These are phyloP conservation scores for Penicillium psychrosexuale DNA, from an alignment of 2,329 filamentous ascomycete genomes.

Conservation along the genomic window DNA sequence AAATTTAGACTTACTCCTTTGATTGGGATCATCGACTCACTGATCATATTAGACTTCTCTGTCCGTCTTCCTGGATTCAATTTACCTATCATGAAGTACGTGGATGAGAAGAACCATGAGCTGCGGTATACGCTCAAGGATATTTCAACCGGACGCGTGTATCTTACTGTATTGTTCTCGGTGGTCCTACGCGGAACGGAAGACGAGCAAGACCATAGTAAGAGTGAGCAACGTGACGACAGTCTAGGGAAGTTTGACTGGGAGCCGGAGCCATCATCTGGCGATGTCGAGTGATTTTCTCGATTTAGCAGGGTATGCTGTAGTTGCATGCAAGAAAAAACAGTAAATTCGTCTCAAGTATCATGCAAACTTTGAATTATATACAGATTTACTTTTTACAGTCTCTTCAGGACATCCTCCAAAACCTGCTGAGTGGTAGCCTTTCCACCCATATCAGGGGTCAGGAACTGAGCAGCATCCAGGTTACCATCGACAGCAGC, in stretches of 20 bases:
- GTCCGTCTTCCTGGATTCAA: constrained; percentile 39
- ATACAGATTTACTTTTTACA: constrained; percentile 53
- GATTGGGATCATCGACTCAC: not conserved
- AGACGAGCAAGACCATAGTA: constrained; percentile 15
- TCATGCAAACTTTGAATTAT: constrained; percentile 10
- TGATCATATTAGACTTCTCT: constrained; percentile 32
- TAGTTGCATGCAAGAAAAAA: not conserved
- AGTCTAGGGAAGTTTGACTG: constrained; percentile 26
- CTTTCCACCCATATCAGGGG: constrained; percentile 84
- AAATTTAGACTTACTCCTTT: not conserved
- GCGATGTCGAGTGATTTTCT: constrained; percentile 21
- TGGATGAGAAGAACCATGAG: constrained; percentile 69
- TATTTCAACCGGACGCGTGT: constrained; percentile 66
- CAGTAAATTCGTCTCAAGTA: constrained; percentile 5
- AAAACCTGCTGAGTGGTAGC: constrained; percentile 84
- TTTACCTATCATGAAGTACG: constrained; percentile 37
- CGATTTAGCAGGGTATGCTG: not conserved
- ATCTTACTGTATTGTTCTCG: constrained; percentile 78
- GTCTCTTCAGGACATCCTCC: constrained; percentile 75
- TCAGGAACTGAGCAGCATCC: constrained; percentile 75
- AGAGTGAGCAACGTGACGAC: not conserved
- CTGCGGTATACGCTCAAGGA: constrained; percentile 93
- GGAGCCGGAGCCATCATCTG: constrained; percentile 18
- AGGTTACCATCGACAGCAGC: constrained; percentile 87
- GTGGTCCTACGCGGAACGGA: constrained; percentile 53